A percentile compares a stretch with the other conserved stretches of the same genome.
Evolutionary conservation across 139 green algal species (phyloP).

Genomic region (Edaphochlamys debaryana): DNA sequence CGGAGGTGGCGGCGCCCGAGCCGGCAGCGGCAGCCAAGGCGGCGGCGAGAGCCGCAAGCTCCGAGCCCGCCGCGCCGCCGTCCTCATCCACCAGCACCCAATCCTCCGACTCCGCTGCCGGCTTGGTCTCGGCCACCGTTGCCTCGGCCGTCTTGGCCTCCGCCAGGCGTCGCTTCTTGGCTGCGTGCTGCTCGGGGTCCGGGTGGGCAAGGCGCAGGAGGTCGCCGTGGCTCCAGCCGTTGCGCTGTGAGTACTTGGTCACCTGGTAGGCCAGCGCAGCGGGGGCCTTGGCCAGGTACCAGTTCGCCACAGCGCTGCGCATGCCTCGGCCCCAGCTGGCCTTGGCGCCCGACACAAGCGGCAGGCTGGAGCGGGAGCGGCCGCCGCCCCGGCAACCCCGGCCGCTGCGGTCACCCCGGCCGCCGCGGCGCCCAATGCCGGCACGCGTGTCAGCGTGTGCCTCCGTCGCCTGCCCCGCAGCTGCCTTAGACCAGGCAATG

Average conservation of each 20-base stretch:
- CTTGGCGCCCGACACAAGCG: not conserved
- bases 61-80: not conserved
- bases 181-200: not conserved
- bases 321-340: constrained; percentile 1
- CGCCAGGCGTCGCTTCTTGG: not conserved
- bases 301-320: not conserved
- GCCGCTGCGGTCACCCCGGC: not conserved
- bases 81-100: not conserved
- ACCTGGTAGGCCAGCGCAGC: constrained; percentile 1
- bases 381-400: not conserved
- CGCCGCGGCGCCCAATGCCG: no score
- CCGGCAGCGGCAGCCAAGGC: not conserved
- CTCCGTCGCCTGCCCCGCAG: no score
- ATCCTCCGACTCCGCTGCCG: not conserved
- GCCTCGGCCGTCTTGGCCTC: not conserved
- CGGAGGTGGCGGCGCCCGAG: no score
- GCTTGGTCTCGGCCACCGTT: not conserved
- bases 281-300: not conserved
- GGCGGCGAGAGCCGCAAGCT: not conserved
- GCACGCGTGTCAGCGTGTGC: no score
- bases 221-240: constrained; percentile 11
- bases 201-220: constrained; percentile 5
- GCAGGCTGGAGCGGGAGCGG: not conserved
- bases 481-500: not conserved
- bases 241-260: constrained; percentile 22